phyloP scores from a whole-genome alignment of 2,329 filamentous ascomycete genomes.

The Fusarium coffeatum region DNA sequence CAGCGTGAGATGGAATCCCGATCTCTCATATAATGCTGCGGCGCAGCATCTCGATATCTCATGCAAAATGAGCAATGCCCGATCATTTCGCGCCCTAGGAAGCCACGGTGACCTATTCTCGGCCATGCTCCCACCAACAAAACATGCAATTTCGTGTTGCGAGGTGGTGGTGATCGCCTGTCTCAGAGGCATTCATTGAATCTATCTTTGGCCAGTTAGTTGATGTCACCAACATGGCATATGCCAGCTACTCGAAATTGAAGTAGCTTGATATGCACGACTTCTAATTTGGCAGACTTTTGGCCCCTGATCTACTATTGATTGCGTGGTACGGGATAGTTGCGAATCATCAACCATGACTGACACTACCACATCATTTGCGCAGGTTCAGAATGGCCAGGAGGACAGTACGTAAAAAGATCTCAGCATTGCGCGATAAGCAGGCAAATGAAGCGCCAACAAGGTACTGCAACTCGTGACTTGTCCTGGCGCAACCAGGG shows the following conservation, averaged over 20 bases:
- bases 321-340: not conserved
- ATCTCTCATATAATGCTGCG: not conserved
- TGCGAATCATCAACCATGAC: conserved; percentile 1
- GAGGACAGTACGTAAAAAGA: not conserved
- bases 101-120: conserved; percentile 7
- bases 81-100: conserved; percentile 3
- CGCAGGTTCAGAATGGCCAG: not conserved
- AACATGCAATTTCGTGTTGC: conserved; percentile 4
- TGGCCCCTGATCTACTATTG: not conserved
- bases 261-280: conserved; percentile 9
- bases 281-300: conserved; percentile 14
- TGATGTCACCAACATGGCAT: conserved; percentile 18
- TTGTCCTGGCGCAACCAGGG: conserved; percentile 18
- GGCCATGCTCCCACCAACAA: conserved; percentile 19
- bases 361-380: not conserved
- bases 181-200: conserved; percentile 13
- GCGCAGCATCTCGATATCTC: not conserved
- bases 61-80: conserved; percentile 3
- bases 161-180: conserved; percentile 8
- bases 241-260: conserved; percentile 8
- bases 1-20: not conserved
- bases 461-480: not conserved
- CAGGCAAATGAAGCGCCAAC: conserved; percentile 5
- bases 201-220: not conserved
- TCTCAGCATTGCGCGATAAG: not conserved